phyloP scores from a whole-genome alignment of 192 early-diverging fungal species.

The Entophlyctis luteolus region DNA sequence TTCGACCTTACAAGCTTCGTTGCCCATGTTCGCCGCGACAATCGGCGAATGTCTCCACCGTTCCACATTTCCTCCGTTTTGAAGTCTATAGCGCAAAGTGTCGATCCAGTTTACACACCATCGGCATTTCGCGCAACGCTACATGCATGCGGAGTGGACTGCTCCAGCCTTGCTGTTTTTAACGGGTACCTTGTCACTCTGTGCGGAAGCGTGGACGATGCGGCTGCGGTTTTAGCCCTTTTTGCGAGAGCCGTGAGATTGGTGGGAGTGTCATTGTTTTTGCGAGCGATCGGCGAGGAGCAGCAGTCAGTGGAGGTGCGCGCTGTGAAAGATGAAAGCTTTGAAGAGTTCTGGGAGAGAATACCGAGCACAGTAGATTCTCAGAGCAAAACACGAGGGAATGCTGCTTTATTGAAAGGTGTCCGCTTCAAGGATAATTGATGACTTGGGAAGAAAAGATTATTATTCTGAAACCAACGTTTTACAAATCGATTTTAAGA shows the following conservation, averaged over 20 bases:
- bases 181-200: slow-evolving; percentile 3
- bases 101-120: slow-evolving; percentile 5
- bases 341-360: slow-evolving; percentile 10
- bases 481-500: slow-evolving; percentile 47
- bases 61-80: not conserved
- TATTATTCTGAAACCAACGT: not conserved
- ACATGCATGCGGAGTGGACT: not conserved
- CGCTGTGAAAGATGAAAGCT: not conserved
- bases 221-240: not conserved
- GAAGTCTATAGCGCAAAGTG: not conserved
- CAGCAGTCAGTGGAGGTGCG: not conserved
- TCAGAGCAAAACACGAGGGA: no score
- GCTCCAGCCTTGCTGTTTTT: not conserved
- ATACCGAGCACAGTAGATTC: not conserved
- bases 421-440: no score
- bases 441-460: no score
- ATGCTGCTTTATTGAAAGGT: no score
- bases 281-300: not conserved
- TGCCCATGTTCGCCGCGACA: not conserved
- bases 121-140: slow-evolving; percentile 5
- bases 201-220: slow-evolving; percentile 17
- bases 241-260: slow-evolving; percentile 12
- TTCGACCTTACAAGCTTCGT: not conserved
- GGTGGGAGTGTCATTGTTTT: not conserved
- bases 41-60: not conserved